A percentile compares a stretch with the other conserved stretches of the same genome.
These are phyloP conservation scores for Termitomyces sp. DNA, from an alignment of 768 basidiomycete genomes.

Conservation along the genomic window DNA sequence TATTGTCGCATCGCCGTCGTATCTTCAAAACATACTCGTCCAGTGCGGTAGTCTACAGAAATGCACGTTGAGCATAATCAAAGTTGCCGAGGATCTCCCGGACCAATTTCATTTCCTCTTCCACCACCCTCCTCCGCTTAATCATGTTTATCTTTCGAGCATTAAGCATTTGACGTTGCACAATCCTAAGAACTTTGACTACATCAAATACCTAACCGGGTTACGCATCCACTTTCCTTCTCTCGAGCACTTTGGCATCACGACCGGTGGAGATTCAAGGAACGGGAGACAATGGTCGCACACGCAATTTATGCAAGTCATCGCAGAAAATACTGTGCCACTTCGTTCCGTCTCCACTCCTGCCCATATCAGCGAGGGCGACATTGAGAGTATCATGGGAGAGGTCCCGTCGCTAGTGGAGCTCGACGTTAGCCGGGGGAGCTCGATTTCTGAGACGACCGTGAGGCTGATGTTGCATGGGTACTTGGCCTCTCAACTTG, in stretches of 20 bases:
- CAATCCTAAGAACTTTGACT: slow-evolving; percentile 10
- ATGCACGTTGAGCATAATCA: slow-evolving; percentile 4
- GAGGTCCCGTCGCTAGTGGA: slow-evolving; percentile 7
- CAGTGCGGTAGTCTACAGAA: slow-evolving; percentile 2
- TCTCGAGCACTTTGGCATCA: slow-evolving; percentile 4
- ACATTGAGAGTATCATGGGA: slow-evolving; percentile 11
- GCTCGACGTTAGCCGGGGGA: slow-evolving; percentile 8
- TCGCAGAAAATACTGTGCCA: not conserved
- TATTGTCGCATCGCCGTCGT: not conserved
- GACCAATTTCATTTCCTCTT: not conserved
- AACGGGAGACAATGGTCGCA: slow-evolving; percentile 7
- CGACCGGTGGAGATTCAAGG: not conserved
- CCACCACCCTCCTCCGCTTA: not conserved
- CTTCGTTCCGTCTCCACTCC: not conserved
- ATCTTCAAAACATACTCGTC: slow-evolving; percentile 1
- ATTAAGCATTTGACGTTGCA: slow-evolving; percentile 9
- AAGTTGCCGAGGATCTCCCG: not conserved
- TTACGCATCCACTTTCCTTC: slow-evolving; percentile 1
- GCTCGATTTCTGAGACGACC: slow-evolving; percentile 7
- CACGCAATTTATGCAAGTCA: slow-evolving; percentile 2
- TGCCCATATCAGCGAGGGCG: not conserved
- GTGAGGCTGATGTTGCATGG: slow-evolving; percentile 8
- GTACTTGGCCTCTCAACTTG: slow-evolving; percentile 1
- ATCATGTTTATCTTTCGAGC: slow-evolving; percentile 3
- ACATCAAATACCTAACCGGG: slow-evolving; percentile 2